Evolutionary conservation across 1,139 yeast genomes (phyloP).

Genomic region (Meyerozyma carpophila): DNA sequence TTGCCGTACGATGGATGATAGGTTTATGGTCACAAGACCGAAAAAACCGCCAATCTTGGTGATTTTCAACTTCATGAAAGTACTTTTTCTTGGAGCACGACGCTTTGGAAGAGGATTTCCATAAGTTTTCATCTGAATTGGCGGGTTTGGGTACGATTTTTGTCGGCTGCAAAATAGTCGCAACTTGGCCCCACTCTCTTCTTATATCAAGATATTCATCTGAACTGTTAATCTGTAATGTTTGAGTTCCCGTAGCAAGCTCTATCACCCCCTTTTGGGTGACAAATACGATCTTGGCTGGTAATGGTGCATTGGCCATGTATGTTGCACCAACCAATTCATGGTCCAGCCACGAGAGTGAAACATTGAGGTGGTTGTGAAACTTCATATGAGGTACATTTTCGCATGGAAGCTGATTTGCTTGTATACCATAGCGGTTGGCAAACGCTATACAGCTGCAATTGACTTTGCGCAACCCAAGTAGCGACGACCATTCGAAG

Average conservation of each 20-base stretch:
- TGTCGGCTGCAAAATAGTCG: too few relatives aligned
- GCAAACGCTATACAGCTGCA: background rate
- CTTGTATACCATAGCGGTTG: background rate
- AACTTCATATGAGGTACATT: background rate
- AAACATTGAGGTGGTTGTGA: background rate
- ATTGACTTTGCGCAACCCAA: background rate
- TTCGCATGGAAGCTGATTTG: background rate
- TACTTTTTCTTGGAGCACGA: slow-evolving; percentile 6
- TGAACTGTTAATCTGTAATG: too few relatives aligned
- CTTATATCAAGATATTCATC: slow-evolving; percentile 7
- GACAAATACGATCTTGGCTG: background rate
- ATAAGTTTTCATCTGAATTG: background rate
- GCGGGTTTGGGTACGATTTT: too few relatives aligned
- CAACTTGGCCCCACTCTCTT: background rate
- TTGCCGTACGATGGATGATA: slow-evolving; percentile 38
- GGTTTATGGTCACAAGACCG: slow-evolving; percentile 24
- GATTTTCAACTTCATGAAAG: slow-evolving; percentile 28
- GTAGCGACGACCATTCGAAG: background rate
- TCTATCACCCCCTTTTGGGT: background rate
- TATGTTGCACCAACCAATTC: slow-evolving; percentile 1
- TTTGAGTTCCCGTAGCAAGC: background rate
- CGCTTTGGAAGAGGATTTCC: background rate
- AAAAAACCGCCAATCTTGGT: slow-evolving; percentile 41
- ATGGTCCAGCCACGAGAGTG: background rate
- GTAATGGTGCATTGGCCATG: slow-evolving; percentile 1